These are phyloP conservation scores for Aureobasidium subglaciale DNA, from an alignment of 2,329 filamentous ascomycete species.

Conservation along the genomic window DNA sequence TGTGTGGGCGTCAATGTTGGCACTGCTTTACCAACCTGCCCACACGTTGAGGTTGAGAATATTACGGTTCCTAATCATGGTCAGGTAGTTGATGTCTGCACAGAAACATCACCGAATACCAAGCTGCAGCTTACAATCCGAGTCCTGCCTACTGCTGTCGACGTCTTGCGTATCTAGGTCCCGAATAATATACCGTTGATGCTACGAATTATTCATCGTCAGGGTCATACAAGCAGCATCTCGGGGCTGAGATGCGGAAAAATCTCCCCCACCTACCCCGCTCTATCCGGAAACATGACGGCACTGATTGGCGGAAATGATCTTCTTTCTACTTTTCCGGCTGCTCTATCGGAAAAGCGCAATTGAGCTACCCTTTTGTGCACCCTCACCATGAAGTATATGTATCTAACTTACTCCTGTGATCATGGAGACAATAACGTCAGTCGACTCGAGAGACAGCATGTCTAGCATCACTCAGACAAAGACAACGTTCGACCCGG, in stretches of 20 bases:
- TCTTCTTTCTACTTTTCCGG: background rate
- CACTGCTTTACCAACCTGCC: too few species aligned
- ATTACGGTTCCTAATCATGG: too few species aligned
- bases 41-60: too few species aligned
- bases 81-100: too few species aligned
- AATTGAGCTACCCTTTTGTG: background rate
- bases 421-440: background rate
- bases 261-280: background rate
- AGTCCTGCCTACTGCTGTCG: too few species aligned
- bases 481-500: background rate
- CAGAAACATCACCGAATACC: too few species aligned
- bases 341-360: background rate
- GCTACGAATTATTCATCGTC: too few species aligned
- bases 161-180: too few species aligned
- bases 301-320: background rate
- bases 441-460: background rate
- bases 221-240: background rate
- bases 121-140: too few species aligned
- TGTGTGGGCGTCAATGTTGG: too few species aligned
- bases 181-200: too few species aligned
- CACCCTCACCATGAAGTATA: background rate
- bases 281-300: background rate
- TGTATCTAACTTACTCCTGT: background rate
- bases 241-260: background rate
- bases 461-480: background rate